Evolutionary conservation across 306 rosid species (phyloP), one percentile per base, ranked within the genome.

Genomic region (Lupinus albus): DNA sequence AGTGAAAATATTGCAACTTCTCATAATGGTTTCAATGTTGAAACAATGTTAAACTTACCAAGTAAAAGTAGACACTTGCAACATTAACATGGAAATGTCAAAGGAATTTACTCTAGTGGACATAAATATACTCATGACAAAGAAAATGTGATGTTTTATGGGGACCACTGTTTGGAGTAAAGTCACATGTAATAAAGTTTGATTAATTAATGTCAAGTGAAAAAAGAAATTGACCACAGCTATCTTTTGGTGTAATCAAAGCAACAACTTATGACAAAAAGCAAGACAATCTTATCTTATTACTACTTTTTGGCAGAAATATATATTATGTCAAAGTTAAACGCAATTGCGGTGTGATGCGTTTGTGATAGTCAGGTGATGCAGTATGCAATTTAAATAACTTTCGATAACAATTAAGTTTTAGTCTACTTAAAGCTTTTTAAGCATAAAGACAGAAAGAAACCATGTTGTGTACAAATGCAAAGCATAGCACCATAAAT

Each of bases 121-220:
- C 80, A 71, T n/a, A n/a, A n/a, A n/a, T n/a, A n/a, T 9, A 55
- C 21, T 30, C 61, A 76, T 52, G 72, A 58, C 79, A 76, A n/a
- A 81, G 65, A 67, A 46, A 72, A 55, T 62, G 74, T 78, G 63
- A 76, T 67, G 78, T 76, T 54, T 36, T 30, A 45, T 25, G n/a
- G 84, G 81, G 82, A 85, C 79, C 77, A 57, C 61, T n/a, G n/a
- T n/a, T n/a, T 68, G 83, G 46, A 62, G 60, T 71, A n/a, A 62
- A 67, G 65, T 81, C 84, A 79, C 86, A 76, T 71, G 82, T 68
- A 82, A 86, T 60, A 81, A 83, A 81, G 83, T 80, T 54, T 33
- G 79, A 71, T 61, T 75, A 75, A 73, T 72, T 76, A 85, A 62
- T 75, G 59, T 53, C 69, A 79, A 28, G 63, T 77, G 55, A 45